These are phyloP conservation scores for Nidularia pulvinata DNA, from an alignment of 768 basidiomycete species.

Conservation along the genomic window DNA sequence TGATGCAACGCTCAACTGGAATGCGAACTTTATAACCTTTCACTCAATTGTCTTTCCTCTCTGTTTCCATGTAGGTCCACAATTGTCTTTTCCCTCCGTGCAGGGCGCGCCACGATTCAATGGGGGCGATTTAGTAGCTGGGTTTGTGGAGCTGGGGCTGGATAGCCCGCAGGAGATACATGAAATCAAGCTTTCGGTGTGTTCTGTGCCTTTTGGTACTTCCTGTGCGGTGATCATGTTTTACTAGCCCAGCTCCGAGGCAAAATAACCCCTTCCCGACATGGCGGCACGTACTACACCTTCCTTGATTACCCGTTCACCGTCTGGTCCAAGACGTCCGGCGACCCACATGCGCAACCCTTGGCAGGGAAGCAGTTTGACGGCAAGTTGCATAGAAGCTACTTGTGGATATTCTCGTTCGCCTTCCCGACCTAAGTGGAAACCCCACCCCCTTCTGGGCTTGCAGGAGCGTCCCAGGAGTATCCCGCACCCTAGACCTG, in stretches of 20 bases:
- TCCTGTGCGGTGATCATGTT: background rate
- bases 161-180: conserved; percentile 21
- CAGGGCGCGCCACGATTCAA: too few species aligned
- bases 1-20: too few species aligned
- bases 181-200: conserved; percentile 21
- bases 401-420: conserved; percentile 37
- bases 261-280: conserved; percentile 20
- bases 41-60: too few species aligned
- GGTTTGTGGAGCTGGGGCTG: conserved; percentile 24
- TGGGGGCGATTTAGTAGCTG: conserved; percentile 19
- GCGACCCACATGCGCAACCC: conserved; percentile 22
- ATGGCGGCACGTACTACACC: conserved; percentile 17
- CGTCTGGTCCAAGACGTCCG: conserved; percentile 27
- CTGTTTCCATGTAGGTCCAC: too few species aligned
- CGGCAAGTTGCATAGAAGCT: conserved; percentile 29
- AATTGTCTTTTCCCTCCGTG: too few species aligned
- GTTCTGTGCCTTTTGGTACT: conserved; percentile 1
- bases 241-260: conserved; percentile 22
- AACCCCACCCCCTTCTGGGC: conserved; percentile 7
- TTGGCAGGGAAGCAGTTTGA: too few species aligned
- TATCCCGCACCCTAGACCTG: conserved; percentile 31
- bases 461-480: background rate
- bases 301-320: conserved; percentile 24
- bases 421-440: conserved; percentile 28
- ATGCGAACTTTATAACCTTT: too few species aligned